Evolutionary conservation across 2,329 filamentous ascomycete genomes (phyloP).

Genomic region (Alternaria arbusti): DNA sequence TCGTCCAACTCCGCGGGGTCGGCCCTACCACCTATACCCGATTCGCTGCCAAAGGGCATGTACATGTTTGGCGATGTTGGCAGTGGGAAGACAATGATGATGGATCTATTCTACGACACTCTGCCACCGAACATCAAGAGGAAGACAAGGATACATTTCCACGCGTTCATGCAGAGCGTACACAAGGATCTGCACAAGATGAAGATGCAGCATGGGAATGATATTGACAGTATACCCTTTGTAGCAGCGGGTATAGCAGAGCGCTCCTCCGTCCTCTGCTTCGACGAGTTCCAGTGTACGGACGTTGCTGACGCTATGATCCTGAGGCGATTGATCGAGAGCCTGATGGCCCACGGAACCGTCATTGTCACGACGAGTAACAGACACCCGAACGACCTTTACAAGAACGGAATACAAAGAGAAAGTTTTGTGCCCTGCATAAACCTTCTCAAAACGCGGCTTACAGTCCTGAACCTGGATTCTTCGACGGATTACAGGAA

Average conservation of each 20-base stretch:
- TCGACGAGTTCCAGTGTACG: constrained; percentile 98
- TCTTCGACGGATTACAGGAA: constrained; percentile 97
- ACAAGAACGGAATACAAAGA: constrained; percentile 97
- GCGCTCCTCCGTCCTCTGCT: constrained; percentile 85
- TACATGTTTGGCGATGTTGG: constrained; percentile 98
- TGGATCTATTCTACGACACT: constrained; percentile 98
- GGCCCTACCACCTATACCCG: constrained; percentile 63
- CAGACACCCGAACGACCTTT: constrained; percentile 92
- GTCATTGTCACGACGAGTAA: constrained; percentile 96
- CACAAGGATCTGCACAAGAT: constrained; percentile 89
- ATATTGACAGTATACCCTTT: constrained; percentile 88
- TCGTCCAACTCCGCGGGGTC: constrained; percentile 48
- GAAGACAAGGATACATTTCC: constrained; percentile 95
- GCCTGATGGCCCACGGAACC: constrained; percentile 94
- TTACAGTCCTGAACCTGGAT: constrained; percentile 93
- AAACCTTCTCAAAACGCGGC: constrained; percentile 80
- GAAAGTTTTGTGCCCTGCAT: constrained; percentile 96
- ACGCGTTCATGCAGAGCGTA: constrained; percentile 99
- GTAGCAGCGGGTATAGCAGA: constrained; percentile 94
- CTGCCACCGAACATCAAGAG: constrained; percentile 77
- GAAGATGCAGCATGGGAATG: constrained; percentile 87
- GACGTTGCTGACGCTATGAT: constrained; percentile 99
- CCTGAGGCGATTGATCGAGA: constrained; percentile 82
- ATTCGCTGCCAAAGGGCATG: constrained; percentile 81
- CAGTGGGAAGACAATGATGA: constrained; percentile 98